Percentiles rank a stretch among this genome's conserved stretches.
Conservation (phyloP, 352 stramenopile genomes). For the Phytophthora litchii region DNA sequence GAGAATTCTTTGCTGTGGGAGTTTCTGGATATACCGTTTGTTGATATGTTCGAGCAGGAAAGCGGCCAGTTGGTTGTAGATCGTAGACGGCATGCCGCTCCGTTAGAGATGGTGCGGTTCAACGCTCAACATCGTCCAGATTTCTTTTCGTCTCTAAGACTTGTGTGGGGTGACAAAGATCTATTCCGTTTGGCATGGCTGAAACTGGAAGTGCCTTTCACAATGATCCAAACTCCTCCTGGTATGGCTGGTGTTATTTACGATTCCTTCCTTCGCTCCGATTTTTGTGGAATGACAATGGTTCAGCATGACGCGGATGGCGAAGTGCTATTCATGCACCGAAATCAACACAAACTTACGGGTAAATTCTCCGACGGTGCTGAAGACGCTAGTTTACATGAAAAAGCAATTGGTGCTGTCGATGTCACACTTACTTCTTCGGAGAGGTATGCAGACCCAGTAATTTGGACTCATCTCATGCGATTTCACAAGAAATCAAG, state of each 20-base stretch:
- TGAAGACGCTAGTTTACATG: conserved; percentile 2
- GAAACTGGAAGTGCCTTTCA: conserved; percentile 45
- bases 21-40: conserved; percentile 46
- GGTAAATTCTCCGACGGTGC: conserved; percentile 8
- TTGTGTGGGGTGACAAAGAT: conserved; percentile 42
- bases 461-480: conserved; percentile 70
- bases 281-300: conserved; percentile 61
- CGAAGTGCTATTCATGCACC: conserved; percentile 53
- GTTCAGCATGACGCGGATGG: conserved; percentile 37
- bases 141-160: conserved; percentile 34
- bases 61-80: conserved; percentile 61
- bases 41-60: conserved; percentile 52
- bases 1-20: conserved; percentile 54
- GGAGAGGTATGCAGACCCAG: conserved; percentile 33
- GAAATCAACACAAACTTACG: conserved; percentile 53
- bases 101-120: conserved; percentile 29
- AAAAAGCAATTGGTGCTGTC: conserved; percentile 1
- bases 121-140: conserved; percentile 44
- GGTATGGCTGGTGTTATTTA: conserved; percentile 41
- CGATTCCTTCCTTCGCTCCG: conserved; percentile 21
- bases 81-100: conserved; percentile 30
- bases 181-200: conserved; percentile 68
- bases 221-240: conserved; percentile 59
- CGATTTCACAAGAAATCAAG: conserved; percentile 43
- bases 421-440: conserved; percentile 1